phyloP scores from a whole-genome alignment of 2,329 filamentous ascomycete genomes.

The Pseudogymnoascus sp. region DNA sequence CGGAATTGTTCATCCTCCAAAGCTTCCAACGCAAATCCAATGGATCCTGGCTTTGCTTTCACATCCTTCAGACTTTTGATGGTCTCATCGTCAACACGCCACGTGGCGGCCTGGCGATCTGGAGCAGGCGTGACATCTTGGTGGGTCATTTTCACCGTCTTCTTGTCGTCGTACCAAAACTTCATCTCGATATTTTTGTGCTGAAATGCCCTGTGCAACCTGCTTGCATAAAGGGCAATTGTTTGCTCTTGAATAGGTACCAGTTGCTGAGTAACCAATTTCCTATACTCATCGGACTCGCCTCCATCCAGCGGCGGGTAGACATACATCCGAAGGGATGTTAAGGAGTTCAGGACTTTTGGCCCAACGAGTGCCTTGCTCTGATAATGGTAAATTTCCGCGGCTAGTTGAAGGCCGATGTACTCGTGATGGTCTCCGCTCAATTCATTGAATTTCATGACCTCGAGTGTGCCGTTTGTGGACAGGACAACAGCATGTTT shows the following conservation, averaged over 20 bases:
- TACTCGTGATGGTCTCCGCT: conserved; percentile 84
- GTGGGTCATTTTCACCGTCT: conserved; percentile 60
- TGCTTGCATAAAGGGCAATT: conserved; percentile 68
- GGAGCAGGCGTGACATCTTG: conserved; percentile 42
- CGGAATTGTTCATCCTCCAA: conserved; percentile 64
- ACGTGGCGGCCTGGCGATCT: conserved; percentile 45
- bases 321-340: conserved; percentile 68
- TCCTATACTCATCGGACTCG: conserved; percentile 70
- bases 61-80: conserved; percentile 33
- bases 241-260: conserved; percentile 67
- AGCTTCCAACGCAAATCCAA: conserved; percentile 56
- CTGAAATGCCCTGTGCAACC: conserved; percentile 75
- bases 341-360: conserved; percentile 73
- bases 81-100: conserved; percentile 62
- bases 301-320: conserved; percentile 80
- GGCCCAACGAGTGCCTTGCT: conserved; percentile 74
- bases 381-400: conserved; percentile 85
- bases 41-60: conserved; percentile 37
- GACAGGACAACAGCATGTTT: conserved; percentile 76
- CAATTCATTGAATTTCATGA: conserved; percentile 63
- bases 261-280: conserved; percentile 66
- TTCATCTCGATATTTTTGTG: conserved; percentile 69
- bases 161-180: conserved; percentile 75
- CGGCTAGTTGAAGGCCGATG: conserved; percentile 79
- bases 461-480: conserved; percentile 57